Evolutionary conservation across 164 flowering plant genomes (phyloP), one percentile per base, ranked within the genome.

Genomic region (Magnolia sinica): DNA sequence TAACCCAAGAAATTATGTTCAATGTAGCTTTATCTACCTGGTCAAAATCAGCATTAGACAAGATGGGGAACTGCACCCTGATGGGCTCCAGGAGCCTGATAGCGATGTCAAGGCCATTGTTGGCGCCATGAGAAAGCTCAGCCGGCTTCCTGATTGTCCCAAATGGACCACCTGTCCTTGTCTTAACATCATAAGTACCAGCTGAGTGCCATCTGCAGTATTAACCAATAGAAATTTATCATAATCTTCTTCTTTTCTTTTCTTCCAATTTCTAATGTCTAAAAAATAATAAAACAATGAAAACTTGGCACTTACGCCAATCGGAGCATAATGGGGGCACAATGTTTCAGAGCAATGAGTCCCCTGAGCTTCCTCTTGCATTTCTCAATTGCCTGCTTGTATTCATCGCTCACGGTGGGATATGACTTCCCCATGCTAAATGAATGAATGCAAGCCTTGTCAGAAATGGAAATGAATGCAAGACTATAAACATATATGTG

Each of bases 281-380:
- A 11, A 1, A 55, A 55, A 55, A 66, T 14, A 9, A 23, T 2
- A 68, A 20, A 52, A 49, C 14, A 19, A 37, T 3, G 45, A 37
- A 37, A 37, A 16, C 37, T 20, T 20, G 1, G 16, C 16, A 51
- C 23, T 24, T 24, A 95, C 99, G 96, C 97, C 74, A 93, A 72
- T 64, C 99, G 92, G 71, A 95, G 92, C 85, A 93, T 93, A 67
- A 95, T 55, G 1, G 98, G 98, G 77, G 99, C 97, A 73, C 99
- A 95, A 74, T 86, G 82, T 88, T 92, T 95, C 86, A 88, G 95
- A 49, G 92, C 87, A 69, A 93, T 90, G 67, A 93, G 50, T 37
- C 89, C 98, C 74, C 97, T 89, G 51, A 96, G 95, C 87, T 94
- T 92, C 85, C 79, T 94, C 91, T 80, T 91, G 73, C 82, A 77